Conservation (phyloP, 225 moss, liverwort and hornwort species). For the Climacium dendroides region DNA sequence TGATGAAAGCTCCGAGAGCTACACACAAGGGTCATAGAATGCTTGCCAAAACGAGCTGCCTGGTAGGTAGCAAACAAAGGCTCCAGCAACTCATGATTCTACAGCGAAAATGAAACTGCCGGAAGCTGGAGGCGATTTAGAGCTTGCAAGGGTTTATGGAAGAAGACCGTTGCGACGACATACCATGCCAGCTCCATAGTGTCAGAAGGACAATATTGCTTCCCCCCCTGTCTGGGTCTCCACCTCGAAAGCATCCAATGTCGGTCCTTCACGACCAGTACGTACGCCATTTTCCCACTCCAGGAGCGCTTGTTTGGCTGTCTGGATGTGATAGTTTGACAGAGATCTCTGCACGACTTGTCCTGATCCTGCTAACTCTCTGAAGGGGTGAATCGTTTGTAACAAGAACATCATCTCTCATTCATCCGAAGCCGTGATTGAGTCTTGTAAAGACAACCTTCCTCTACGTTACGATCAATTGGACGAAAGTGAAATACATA, state of each 20-base stretch:
- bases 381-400: neutral
- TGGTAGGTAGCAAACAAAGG: too few relatives aligned
- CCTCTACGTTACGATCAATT: neutral
- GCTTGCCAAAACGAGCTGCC: neutral
- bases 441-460: neutral
- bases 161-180: conserved; percentile 18
- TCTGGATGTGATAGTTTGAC: neutral
- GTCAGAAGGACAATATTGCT: conserved; percentile 15
- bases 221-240: neutral
- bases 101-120: neutral
- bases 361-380: neutral
- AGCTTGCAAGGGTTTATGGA: conserved; percentile 1
- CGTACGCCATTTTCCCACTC: neutral
- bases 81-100: neutral
- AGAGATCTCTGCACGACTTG: neutral
- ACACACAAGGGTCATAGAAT: neutral
- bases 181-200: neutral
- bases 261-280: neutral
- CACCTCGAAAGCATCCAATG: conserved; percentile 2
- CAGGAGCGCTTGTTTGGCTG: neutral
- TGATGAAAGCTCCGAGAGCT: neutral
- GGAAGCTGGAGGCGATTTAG: neutral
- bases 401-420: neutral
- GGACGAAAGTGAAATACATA: neutral
- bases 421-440: neutral